Percentiles rank a stretch among this genome's conserved stretches.
Conservation (phyloP, 371 early-diverging fungal genomes). For the Apophysomyces ossiformis region DNA sequence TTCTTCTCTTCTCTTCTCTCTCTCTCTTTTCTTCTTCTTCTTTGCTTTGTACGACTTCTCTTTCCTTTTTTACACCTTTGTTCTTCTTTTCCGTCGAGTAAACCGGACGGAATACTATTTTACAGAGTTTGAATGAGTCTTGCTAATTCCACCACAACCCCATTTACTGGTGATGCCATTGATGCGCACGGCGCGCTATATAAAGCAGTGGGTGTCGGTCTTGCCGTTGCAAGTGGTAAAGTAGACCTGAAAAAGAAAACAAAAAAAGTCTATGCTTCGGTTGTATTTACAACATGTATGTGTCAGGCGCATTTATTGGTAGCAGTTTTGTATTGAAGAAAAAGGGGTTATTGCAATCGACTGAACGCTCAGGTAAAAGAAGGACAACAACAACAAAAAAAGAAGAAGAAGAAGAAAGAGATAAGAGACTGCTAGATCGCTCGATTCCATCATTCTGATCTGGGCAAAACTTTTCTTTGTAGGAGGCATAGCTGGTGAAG, state of each 20-base stretch:
- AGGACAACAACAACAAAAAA: conserved; percentile 4
- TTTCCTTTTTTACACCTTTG: neutral
- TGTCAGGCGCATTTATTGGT: conserved; percentile 86
- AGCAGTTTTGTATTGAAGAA: conserved; percentile 93
- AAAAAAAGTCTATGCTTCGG: neutral
- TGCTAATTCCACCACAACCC: conserved; percentile 27
- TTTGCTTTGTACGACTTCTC: neutral
- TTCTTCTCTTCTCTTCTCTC: conserved; percentile 15
- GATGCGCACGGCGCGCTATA: conserved; percentile 55
- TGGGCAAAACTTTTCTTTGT: neutral
- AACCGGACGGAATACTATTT: neutral
- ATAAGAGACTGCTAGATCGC: too few relatives aligned
- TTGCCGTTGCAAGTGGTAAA: conserved; percentile 78
- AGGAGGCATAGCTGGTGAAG: conserved; percentile 74
- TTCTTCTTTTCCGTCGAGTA: neutral
- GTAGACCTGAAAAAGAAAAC: neutral
- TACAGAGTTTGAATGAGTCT: neutral
- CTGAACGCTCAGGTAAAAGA: conserved; percentile 56
- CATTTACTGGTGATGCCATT: conserved; percentile 32
- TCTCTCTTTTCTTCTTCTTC: conserved; percentile 6
- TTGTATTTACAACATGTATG: neutral
- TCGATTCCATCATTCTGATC: too few relatives aligned
- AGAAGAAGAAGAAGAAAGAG: neutral
- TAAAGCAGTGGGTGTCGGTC: conserved; percentile 84
- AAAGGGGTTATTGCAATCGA: conserved; percentile 84